Evolutionary conservation across 108 stramenopile species (phyloP).

Genomic region (Hondaea fermentalgiana): DNA sequence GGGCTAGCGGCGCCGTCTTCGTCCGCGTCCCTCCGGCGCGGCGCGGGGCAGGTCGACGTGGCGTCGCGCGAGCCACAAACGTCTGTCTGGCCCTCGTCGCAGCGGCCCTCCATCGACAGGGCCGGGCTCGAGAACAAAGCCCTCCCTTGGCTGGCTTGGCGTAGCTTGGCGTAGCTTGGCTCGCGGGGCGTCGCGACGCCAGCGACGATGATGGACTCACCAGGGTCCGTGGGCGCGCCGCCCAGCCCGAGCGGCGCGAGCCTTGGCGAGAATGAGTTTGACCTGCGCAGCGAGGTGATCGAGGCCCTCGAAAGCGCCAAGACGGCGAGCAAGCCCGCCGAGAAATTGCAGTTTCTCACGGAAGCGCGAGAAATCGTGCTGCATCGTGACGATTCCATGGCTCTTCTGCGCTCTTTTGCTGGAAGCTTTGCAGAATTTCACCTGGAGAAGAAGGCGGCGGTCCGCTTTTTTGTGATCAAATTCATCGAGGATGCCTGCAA

Average conservation of each 20-base stretch:
- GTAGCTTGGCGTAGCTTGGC: too few relatives aligned
- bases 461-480: background rate
- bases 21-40: too few relatives aligned
- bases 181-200: too few relatives aligned
- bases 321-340: background rate
- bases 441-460: background rate
- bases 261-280: background rate
- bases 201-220: background rate
- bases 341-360: background rate
- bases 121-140: too few relatives aligned
- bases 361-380: background rate
- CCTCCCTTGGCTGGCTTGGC: too few relatives aligned
- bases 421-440: background rate
- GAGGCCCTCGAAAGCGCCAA: slow-evolving; percentile 11
- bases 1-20: too few relatives aligned
- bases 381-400: slow-evolving; percentile 1
- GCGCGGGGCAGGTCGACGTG: too few relatives aligned
- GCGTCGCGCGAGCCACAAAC: too few relatives aligned
- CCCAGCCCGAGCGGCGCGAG: background rate
- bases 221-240: background rate
- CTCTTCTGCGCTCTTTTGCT: background rate
- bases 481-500: slow-evolving; percentile 8
- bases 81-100: too few relatives aligned
- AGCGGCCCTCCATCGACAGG: too few relatives aligned
- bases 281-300: background rate